These are phyloP conservation scores for Leishmania aethiopica DNA, from an alignment of 208 protist species.

Conservation along the genomic window DNA sequence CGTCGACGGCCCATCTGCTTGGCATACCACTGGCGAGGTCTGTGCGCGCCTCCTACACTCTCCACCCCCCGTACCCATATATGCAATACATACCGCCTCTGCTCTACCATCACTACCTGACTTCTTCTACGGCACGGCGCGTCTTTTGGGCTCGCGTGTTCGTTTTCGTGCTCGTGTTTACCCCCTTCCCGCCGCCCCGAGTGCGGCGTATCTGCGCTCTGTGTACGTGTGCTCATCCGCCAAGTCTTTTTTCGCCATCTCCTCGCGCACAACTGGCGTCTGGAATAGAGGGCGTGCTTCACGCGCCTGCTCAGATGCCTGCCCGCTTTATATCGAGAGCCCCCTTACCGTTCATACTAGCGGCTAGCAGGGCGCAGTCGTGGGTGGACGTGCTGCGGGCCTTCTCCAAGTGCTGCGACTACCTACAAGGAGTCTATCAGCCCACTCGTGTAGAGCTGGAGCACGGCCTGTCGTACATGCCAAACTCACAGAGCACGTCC, in stretches of 20 bases:
- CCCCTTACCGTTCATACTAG: constrained; percentile 64
- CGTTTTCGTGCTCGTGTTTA: background rate
- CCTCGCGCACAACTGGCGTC: background rate
- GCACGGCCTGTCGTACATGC: constrained; percentile 72
- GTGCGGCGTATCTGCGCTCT: background rate
- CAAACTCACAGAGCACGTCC: constrained; percentile 55
- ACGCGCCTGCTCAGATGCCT: background rate
- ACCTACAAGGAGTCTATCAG: constrained; percentile 58
- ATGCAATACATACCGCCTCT: background rate
- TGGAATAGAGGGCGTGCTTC: background rate
- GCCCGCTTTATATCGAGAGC: constrained; percentile 3
- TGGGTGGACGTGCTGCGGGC: constrained; percentile 73
- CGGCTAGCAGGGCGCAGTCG: constrained; percentile 46
- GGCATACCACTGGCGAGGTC: background rate
- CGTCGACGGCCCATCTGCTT: background rate
- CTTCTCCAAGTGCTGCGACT: constrained; percentile 44
- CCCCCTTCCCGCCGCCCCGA: background rate
- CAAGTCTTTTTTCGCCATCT: background rate
- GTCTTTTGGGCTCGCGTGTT: background rate
- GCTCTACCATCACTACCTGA: background rate
- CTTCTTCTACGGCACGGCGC: background rate
- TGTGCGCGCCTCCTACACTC: background rate
- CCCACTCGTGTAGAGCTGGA: constrained; percentile 64
- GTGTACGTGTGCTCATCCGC: background rate
- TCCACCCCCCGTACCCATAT: background rate